Percentiles rank a stretch among this genome's conserved stretches.
Conservation (phyloP, 2,329 filamentous ascomycete genomes). For the Colletotrichum sp. region DNA sequence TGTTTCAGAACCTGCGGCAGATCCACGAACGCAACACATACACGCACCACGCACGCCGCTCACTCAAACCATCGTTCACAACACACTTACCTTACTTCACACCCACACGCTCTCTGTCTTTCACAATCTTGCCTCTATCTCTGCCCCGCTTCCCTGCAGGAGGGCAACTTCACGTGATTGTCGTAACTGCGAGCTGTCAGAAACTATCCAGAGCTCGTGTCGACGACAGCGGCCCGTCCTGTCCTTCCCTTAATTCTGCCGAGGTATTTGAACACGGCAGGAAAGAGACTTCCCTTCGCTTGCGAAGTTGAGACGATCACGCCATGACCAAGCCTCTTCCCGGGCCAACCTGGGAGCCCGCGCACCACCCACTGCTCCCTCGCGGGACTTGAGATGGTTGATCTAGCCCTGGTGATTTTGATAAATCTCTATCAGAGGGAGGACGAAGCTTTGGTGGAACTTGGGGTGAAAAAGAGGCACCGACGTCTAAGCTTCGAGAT, state of each 20-base stretch:
- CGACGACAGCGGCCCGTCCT: background rate
- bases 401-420: background rate
- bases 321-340: background rate
- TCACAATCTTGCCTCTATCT: background rate
- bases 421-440: background rate
- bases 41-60: background rate
- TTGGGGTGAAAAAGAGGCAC: background rate
- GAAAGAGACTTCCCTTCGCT: background rate
- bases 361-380: background rate
- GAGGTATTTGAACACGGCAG: background rate
- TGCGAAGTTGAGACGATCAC: constrained; percentile 14
- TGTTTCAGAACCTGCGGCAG: constrained; percentile 16
- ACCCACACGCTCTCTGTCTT: background rate
- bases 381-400: background rate
- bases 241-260: background rate
- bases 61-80: background rate
- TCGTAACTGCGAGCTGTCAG: background rate
- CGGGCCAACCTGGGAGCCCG: background rate
- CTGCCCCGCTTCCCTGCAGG: background rate
- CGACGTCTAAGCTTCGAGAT: background rate
- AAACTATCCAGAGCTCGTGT: background rate
- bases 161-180: background rate
- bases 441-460: background rate
- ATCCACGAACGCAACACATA: constrained; percentile 1
- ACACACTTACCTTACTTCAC: background rate